Evolutionary conservation across 2,329 filamentous ascomycete genomes (phyloP), one percentile per base, ranked within the genome.

Genomic region (Fusarium buxicola): DNA sequence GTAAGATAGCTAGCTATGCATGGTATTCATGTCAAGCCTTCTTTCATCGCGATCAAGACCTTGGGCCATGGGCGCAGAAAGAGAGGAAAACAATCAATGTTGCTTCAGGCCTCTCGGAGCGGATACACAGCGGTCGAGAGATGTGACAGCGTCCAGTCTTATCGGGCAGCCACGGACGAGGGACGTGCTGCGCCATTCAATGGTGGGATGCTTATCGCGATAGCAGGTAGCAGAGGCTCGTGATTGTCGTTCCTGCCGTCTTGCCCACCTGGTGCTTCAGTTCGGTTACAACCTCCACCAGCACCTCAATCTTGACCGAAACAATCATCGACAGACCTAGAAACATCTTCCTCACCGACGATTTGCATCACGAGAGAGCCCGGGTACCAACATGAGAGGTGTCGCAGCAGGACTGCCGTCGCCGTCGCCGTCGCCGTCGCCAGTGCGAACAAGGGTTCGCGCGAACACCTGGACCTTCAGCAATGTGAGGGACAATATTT

Each of bases 381-480:
- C 35, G 27, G 15, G 13, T 27, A 54, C 30, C 41, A 53, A 44
- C 25, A 76, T 75, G 72, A 72, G 67, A 57, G 75, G 76, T 40
- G 71, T 79, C 46, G 68, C 71, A 47, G 76, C 77, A 53, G 76
- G 75, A 47, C 69, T 73, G 47, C 73, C 74, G 30, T 72, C 70
- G 48, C 68, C 72, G n/a, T n/a, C n/a, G n/a, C n/a, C n/a, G n/a
- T n/a, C 73, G 47, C 73, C 74, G 30, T 72, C 70, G 48, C 68
- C 72, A 30, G 66, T 68, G n/a, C 65, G 63, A 43, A 72, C 72
- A 38, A 68, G 75, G 60, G 58, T 70, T 48, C 68, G 74, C 46
- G 72, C 69, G 49, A 76, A 80, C 45, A 80, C 78, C 11, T 80
- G 75, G 73, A 79, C 71, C 63, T 78, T 80, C 53, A 77, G 78